Conservation (phyloP, 352 stramenopile genomes). For the Phytophthora syringae region DNA sequence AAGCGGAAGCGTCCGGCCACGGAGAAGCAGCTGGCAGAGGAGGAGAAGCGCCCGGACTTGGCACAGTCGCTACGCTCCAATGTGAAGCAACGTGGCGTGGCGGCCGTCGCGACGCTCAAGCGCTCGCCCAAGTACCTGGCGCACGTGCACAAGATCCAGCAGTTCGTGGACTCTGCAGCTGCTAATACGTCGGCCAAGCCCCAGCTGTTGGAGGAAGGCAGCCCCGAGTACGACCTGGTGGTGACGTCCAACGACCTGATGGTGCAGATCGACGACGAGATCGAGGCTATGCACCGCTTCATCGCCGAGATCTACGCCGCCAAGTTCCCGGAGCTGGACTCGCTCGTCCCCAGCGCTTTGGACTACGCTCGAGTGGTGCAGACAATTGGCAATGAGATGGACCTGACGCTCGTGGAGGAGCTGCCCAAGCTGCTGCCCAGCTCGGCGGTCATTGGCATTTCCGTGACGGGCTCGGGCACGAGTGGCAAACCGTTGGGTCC, state of each 20-base stretch:
- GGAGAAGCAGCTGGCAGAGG: slow-evolving; percentile 19
- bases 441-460: slow-evolving; percentile 95
- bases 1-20: slow-evolving; percentile 37
- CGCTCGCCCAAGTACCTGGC: slow-evolving; percentile 72
- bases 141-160: slow-evolving; percentile 74
- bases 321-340: slow-evolving; percentile 96
- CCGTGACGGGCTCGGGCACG: slow-evolving; percentile 92
- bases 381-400: slow-evolving; percentile 93
- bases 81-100: slow-evolving; percentile 61
- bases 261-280: slow-evolving; percentile 94
- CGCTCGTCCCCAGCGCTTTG: slow-evolving; percentile 91
- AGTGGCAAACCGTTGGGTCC: slow-evolving; percentile 81
- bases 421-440: slow-evolving; percentile 92
- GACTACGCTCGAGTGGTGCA: slow-evolving; percentile 95
- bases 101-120: slow-evolving; percentile 74
- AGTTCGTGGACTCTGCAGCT: slow-evolving; percentile 51
- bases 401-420: slow-evolving; percentile 89
- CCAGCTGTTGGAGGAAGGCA: slow-evolving; percentile 64
- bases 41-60: slow-evolving; percentile 38
- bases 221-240: slow-evolving; percentile 80
- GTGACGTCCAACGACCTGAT: slow-evolving; percentile 94
- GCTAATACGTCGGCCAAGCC: slow-evolving; percentile 32
- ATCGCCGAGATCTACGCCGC: slow-evolving; percentile 91
- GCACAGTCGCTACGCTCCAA: slow-evolving; percentile 47
- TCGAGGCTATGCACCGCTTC: slow-evolving; percentile 90